A percentile compares a stretch with the other conserved stretches of the same genome.
Conservation (phyloP, 208 protist species). For the Crithidia thermophila region DNA sequence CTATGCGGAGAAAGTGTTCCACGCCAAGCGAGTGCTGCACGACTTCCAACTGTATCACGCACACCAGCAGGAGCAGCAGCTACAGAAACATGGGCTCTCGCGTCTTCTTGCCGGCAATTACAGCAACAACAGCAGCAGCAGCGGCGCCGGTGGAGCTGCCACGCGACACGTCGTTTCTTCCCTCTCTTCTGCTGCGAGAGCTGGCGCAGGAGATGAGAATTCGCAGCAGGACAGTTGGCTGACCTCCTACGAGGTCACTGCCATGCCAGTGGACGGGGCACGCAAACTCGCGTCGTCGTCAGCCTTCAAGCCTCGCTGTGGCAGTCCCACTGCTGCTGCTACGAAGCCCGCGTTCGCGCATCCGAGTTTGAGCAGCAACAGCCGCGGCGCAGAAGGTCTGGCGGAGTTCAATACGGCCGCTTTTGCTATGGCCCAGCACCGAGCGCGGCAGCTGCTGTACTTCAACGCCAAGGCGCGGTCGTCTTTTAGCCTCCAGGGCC, state of each 20-base stretch:
- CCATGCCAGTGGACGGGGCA: no score
- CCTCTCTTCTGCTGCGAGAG: no score
- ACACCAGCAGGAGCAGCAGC: not conserved
- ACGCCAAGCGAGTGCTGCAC: not conserved
- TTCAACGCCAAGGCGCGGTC: constrained; percentile 26
- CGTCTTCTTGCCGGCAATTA: not conserved
- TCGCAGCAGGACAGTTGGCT: no score
- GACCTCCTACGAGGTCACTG: no score
- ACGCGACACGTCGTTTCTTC: not conserved
- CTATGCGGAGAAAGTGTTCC: constrained; percentile 9
- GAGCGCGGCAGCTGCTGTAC: constrained; percentile 19
- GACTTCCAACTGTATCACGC: constrained; percentile 17
- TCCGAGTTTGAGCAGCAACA: no score
- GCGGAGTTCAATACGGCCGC: constrained; percentile 7
- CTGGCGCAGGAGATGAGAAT: no score
- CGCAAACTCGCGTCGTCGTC: no score
- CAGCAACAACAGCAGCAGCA: not conserved
- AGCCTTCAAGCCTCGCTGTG: no score
- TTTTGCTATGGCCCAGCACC: constrained; percentile 10
- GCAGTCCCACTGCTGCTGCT: no score
- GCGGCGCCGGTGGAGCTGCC: not conserved
- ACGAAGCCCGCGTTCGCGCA: no score
- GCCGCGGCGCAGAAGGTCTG: not conserved
- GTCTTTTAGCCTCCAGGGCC: not conserved
- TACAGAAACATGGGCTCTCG: not conserved